Evolutionary conservation across 345 rosid species (phyloP).

Genomic region (Heritiera fomes): DNA sequence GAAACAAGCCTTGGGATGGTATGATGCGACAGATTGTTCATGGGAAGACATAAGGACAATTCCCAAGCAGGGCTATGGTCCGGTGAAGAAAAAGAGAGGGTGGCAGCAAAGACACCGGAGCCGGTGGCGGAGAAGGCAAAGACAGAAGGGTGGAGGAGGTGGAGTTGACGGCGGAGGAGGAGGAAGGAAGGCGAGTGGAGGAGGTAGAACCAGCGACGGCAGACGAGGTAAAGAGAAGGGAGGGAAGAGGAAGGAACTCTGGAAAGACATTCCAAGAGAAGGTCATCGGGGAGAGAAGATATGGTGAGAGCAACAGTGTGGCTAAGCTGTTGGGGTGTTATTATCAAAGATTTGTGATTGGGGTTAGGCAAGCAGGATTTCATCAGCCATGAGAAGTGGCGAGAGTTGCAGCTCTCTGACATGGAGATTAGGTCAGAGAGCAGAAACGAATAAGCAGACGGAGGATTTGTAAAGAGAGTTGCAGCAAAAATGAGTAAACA

Average conservation of each 20-base stretch:
- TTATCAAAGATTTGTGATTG: conserved; percentile 37
- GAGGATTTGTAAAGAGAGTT: not conserved
- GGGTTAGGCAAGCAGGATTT: conserved; percentile 83
- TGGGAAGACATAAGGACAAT: conserved; percentile 8
- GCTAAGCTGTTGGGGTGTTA: conserved; percentile 28
- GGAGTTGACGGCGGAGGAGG: conserved; percentile 60
- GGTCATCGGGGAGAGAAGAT: conserved; percentile 74
- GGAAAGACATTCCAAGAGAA: conserved; percentile 73
- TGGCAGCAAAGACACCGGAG: conserved; percentile 50
- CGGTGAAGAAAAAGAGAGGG: conserved; percentile 36
- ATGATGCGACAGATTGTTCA: conserved; percentile 20
- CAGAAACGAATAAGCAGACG: not conserved
- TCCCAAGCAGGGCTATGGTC: conserved; percentile 24
- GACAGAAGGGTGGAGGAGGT: conserved; percentile 53
- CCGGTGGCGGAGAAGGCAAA: conserved; percentile 58
- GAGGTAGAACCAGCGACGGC: conserved; percentile 86
- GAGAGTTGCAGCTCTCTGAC: conserved; percentile 85
- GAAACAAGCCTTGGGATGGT: conserved; percentile 52
- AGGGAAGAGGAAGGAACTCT: conserved; percentile 69
- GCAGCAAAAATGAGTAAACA: not conserved
- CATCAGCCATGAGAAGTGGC: conserved; percentile 90
- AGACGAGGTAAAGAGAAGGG: conserved; percentile 59
- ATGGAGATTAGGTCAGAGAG: conserved; percentile 23
- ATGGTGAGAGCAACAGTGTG: conserved; percentile 27
- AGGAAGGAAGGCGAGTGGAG: conserved; percentile 64